These are phyloP conservation scores for Nicotiana attenuata DNA, from an alignment of 257 asterid genomes.

Conservation along the genomic window DNA sequence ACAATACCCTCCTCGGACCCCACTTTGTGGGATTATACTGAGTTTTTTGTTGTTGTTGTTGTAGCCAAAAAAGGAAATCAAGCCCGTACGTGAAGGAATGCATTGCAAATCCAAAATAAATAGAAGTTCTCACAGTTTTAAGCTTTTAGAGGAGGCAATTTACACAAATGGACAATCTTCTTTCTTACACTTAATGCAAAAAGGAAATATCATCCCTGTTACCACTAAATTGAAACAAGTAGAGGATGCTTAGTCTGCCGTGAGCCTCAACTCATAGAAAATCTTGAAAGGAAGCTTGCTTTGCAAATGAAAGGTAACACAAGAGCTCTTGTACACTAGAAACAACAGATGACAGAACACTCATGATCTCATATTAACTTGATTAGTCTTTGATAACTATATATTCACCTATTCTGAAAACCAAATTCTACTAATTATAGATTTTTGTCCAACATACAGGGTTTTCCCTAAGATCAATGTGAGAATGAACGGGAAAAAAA, in stretches of 20 bases:
- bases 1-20: too few species aligned
- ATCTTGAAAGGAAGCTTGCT: neutral
- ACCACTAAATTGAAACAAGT: neutral
- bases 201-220: neutral
- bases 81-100: neutral
- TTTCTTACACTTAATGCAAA: neutral
- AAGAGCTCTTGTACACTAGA: neutral
- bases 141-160: neutral
- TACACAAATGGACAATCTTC: neutral
- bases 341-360: neutral
- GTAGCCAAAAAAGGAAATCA: neutral
- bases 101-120: neutral
- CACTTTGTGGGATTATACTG: too few species aligned
- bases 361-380: neutral
- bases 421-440: neutral
- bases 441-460: neutral
- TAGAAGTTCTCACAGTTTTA: neutral
- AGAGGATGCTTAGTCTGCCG: neutral
- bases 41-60: too few species aligned
- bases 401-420: neutral
- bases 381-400: neutral
- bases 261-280: neutral
- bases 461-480: neutral
- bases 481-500: too few species aligned
- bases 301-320: neutral